Evolutionary conservation across 768 basidiomycete genomes (phyloP).

Genomic region (Chiua virens): DNA sequence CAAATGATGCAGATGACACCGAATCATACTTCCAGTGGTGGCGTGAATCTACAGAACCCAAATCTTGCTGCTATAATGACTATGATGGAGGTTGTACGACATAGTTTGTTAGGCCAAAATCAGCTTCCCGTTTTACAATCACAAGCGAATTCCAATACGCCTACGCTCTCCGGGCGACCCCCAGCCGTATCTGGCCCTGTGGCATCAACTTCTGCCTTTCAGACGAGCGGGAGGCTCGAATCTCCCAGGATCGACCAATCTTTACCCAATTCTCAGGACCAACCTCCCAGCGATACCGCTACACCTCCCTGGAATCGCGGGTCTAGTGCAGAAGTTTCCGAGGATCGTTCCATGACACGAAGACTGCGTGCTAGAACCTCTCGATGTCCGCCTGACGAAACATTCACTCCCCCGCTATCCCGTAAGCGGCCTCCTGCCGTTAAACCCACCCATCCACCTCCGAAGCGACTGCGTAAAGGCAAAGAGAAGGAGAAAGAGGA

Average conservation of each 20-base stretch:
- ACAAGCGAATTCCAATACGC: not conserved
- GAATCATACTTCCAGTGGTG: slow-evolving; percentile 8
- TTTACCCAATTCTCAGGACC: slow-evolving; percentile 3
- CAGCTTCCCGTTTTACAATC: slow-evolving; percentile 17
- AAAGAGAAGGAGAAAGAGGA: slow-evolving; percentile 30
- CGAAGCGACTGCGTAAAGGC: slow-evolving; percentile 28
- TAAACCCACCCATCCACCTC: slow-evolving; percentile 18
- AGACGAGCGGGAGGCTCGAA: not conserved
- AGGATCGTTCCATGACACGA: slow-evolving; percentile 5
- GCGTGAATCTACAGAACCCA: slow-evolving; percentile 13
- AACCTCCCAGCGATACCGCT: not conserved
- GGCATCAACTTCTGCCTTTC: slow-evolving; percentile 4
- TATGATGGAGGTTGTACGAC: slow-evolving; percentile 32
- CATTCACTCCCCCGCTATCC: slow-evolving; percentile 8
- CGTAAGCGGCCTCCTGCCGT: slow-evolving; percentile 23
- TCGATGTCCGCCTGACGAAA: slow-evolving; percentile 6
- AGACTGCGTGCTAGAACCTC: slow-evolving; percentile 5
- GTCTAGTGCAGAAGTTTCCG: slow-evolving; percentile 4
- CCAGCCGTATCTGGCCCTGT: not conserved
- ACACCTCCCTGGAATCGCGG: slow-evolving; percentile 4
- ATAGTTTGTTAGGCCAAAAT: slow-evolving; percentile 18
- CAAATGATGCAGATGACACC: slow-evolving; percentile 12
- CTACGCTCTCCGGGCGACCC: slow-evolving; percentile 6
- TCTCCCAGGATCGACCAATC: not conserved
- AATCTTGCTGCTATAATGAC: slow-evolving; percentile 31